These are phyloP conservation scores for Pyrenochaeta sp. DNA, from an alignment of 2,329 filamentous ascomycete species.

Conservation along the genomic window DNA sequence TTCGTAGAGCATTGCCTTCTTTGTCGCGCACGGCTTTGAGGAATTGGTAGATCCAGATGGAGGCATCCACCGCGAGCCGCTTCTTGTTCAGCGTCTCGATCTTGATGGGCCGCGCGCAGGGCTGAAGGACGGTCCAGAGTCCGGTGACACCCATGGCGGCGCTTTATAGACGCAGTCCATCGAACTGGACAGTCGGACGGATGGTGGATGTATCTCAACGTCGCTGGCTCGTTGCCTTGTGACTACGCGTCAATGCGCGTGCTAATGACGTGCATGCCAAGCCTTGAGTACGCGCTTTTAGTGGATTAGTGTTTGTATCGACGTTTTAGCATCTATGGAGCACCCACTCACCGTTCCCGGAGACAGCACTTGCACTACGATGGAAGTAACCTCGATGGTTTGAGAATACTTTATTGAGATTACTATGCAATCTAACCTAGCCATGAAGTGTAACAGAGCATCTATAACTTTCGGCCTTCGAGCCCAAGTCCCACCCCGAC, in stretches of 20 bases:
- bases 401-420: too few relatives aligned
- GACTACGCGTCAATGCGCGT: conserved; percentile 29
- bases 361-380: too few relatives aligned
- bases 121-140: conserved; percentile 95
- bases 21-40: conserved; percentile 98
- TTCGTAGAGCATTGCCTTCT: conserved; percentile 94
- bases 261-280: conserved; percentile 23
- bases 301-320: background rate
- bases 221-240: conserved; percentile 17
- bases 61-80: conserved; percentile 94
- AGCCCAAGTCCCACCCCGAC: conserved; percentile 22
- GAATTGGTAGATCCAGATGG: conserved; percentile 99
- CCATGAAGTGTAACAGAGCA: background rate
- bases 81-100: conserved; percentile 96
- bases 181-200: conserved; percentile 1
- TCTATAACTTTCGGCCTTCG: conserved; percentile 14
- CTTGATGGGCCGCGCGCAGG: conserved; percentile 93
- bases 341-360: too few relatives aligned
- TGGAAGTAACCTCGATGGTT: too few relatives aligned
- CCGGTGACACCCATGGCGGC: conserved; percentile 91
- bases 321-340: too few relatives aligned
- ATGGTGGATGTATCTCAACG: conserved; percentile 2
- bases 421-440: background rate
- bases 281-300: background rate
- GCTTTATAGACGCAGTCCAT: conserved; percentile 23